Evolutionary conservation across 176 grass and related monocot species (phyloP).

Genomic region (Chrysopogon serrulatus): DNA sequence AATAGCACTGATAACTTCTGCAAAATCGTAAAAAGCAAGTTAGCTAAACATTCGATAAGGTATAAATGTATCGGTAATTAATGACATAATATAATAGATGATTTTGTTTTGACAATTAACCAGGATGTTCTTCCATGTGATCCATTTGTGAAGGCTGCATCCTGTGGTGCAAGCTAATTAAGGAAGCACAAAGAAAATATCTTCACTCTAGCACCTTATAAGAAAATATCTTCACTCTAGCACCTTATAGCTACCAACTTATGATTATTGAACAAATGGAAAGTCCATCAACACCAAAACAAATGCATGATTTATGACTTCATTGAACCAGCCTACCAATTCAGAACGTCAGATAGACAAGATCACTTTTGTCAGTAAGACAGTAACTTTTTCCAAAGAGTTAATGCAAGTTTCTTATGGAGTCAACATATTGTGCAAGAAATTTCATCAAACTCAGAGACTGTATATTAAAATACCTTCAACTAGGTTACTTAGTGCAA

Average conservation of each 20-base stretch:
- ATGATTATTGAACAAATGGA: background rate
- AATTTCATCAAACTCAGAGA: background rate
- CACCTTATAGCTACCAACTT: background rate
- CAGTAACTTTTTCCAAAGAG: background rate
- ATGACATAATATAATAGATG: background rate
- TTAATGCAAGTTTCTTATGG: background rate
- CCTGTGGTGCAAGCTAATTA: constrained; percentile 52
- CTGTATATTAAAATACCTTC: background rate
- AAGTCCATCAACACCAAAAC: constrained; percentile 9
- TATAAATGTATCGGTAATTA: background rate
- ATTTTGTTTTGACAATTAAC: constrained; percentile 40
- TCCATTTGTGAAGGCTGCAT: constrained; percentile 37
- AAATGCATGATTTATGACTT: background rate
- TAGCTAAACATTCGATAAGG: background rate
- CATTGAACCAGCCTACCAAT: background rate
- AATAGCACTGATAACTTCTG: constrained; percentile 36
- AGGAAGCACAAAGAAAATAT: constrained; percentile 39
- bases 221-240: too few relatives aligned
- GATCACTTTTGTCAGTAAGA: background rate
- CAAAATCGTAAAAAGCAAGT: constrained; percentile 21
- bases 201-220: too few relatives aligned
- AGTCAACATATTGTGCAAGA: background rate
- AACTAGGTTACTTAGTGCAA: background rate
- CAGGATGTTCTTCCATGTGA: constrained; percentile 39
- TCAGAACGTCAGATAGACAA: background rate